Evolutionary conservation across 1,284 basidiomycete genomes (phyloP).

Genomic region (Leccinum angustisporum): DNA sequence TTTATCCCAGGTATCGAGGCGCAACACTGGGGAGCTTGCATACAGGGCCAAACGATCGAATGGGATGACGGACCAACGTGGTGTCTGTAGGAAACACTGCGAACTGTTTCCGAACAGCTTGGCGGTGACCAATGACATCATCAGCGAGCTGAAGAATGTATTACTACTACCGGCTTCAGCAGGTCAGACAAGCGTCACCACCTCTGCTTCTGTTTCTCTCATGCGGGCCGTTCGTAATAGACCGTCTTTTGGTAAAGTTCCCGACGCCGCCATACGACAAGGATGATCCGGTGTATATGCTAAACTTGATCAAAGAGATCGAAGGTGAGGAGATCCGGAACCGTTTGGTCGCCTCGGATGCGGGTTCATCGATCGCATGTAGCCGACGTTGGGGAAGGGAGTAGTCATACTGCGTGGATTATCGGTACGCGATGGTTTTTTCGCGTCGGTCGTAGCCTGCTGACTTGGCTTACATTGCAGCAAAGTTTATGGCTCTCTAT

Average conservation of each 20-base stretch:
- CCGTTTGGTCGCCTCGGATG: neutral
- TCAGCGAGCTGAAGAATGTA: conserved; percentile 22
- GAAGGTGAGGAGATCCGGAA: conserved; percentile 15
- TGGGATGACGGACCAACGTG: neutral
- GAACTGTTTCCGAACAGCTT: conserved; percentile 32
- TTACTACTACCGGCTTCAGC: conserved; percentile 30
- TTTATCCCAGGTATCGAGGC: conserved; percentile 26
- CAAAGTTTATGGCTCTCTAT: conserved; percentile 31
- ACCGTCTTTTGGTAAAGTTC: conserved; percentile 32
- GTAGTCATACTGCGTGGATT: conserved; percentile 23
- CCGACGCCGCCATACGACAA: conserved; percentile 33
- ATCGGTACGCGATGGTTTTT: conserved; percentile 22
- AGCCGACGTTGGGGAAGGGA: conserved; percentile 11
- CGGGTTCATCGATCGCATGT: neutral
- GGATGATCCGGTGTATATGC: conserved; percentile 25
- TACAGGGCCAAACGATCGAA: neutral
- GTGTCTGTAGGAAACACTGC: conserved; percentile 27
- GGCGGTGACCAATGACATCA: conserved; percentile 20
- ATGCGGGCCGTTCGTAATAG: conserved; percentile 11
- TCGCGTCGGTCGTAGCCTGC: neutral
- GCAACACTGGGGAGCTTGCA: conserved; percentile 29
- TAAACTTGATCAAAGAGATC: conserved; percentile 32
- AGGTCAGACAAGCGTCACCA: conserved; percentile 13
- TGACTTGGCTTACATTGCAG: conserved; percentile 9
- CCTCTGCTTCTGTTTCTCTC: neutral